Base-by-base conservation (phyloP, 768 basidiomycete genomes). In the Phylloporus scabripes region DNA sequence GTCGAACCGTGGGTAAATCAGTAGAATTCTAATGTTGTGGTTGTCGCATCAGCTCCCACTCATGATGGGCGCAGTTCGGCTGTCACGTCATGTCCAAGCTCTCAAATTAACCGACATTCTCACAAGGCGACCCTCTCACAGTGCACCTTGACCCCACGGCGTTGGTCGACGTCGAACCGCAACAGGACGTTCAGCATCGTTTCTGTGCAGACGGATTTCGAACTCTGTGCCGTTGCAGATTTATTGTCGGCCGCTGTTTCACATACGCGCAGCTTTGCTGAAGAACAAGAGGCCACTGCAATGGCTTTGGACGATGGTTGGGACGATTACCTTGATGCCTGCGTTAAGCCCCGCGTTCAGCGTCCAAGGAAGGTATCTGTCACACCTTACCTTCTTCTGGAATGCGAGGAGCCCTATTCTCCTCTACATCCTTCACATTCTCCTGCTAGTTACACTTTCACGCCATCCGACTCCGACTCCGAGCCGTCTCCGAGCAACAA, bases 201-300 rank as follows among this genome's bases (percentile, higher is more conserved):
- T 28, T 80, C 79, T 4, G 61, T 72, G 7, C 64, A 69, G 11
- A 77, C 78, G 9, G 79, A 80, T 42, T 57, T 64, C 26, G 79
- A 81, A 50, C 69, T 81, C 12, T 60, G 70, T n/a, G 75, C 73
- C n/a, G 62, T 80, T 41, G 72, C 74, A 2, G 78, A 78, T 24
- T 61, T 78, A 36, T 67, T 81, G 49, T 68, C 73, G 10, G 66
- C 70, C 1, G 53, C 64, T 26, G 54, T 70, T 18, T 60, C 59
- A 14, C 61, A 66, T 21, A 29, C 50, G 14, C 42, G 36, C 7
- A 63, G 58, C 38, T 38, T 47, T 24, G 60, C 60, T 8, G 61
- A 62, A 46, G 62, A 61, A n/a, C 61, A 62, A 38, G 66, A 66
- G 45, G 31, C 42, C 10, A 20, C 38, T 20, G 57, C 53, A 9